These are phyloP conservation scores for Nissolia schottii DNA, from an alignment of 306 rosid genomes.

Conservation along the genomic window DNA sequence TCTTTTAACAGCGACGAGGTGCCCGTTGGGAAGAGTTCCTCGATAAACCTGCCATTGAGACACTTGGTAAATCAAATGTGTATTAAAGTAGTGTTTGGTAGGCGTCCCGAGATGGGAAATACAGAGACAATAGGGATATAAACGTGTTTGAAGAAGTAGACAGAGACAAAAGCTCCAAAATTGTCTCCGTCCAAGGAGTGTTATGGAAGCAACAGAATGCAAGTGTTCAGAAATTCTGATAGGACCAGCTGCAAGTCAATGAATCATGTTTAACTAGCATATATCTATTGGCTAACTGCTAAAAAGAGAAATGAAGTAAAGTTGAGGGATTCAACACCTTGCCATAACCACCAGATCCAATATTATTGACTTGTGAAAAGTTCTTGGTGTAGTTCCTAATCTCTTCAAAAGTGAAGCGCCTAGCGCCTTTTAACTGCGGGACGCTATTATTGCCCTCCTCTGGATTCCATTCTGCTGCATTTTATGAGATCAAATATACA, in stretches of 20 bases:
- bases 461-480: slow-evolving; percentile 47
- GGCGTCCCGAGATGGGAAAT: too few relatives aligned
- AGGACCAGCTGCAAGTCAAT: too few relatives aligned
- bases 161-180: too few relatives aligned
- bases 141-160: too few relatives aligned
- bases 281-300: background rate
- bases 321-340: slow-evolving; percentile 36
- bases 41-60: slow-evolving; percentile 62
- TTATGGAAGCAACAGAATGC: too few relatives aligned
- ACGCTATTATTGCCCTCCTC: slow-evolving; percentile 31
- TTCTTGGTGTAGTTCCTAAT: slow-evolving; percentile 51
- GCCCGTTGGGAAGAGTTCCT: slow-evolving; percentile 56
- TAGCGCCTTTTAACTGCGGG: slow-evolving; percentile 62
- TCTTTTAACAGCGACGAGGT: slow-evolving; percentile 60
- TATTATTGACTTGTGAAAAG: slow-evolving; percentile 15
- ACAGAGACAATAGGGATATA: too few relatives aligned
- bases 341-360: slow-evolving; percentile 76
- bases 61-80: background rate
- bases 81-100: background rate
- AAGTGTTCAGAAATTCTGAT: too few relatives aligned
- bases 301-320: slow-evolving; percentile 16
- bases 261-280: background rate
- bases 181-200: too few relatives aligned
- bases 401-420: slow-evolving; percentile 68
- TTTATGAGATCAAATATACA: slow-evolving; percentile 22